Evolutionary conservation across 192 early-diverging fungal genomes (phyloP), one percentile per base, ranked within the genome.

Genomic region (Spizellomyces punctatus): DNA sequence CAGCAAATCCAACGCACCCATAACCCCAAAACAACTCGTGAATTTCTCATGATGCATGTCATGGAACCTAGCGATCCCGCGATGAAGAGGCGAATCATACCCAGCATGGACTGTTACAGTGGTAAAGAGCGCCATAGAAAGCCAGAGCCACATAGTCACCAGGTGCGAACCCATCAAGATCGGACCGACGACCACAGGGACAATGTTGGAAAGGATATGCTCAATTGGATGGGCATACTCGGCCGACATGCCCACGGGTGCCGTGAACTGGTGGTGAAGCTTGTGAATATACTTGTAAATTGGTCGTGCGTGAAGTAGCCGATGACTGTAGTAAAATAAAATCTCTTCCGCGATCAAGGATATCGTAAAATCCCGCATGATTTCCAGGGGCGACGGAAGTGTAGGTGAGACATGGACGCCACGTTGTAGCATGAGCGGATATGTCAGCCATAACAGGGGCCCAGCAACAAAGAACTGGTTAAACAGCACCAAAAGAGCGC

Each of bases 281-380:
- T 98, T 98, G 89, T 98, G 96, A 66, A 98, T 91, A 66, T 84
- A 77, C 70, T 93, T 92, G 82, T 98, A 98, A 68, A 96, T 79
- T 45, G 88, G 85, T 5, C 91, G 90, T 75, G 89, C 92, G 85
- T 98, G 96, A 61, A 98, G 84, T 56, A 87, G 79, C 44, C 94
- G 90, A 82, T 98, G 96, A 21, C 88, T 81, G 85, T 86, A 93
- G 89, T 96, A 95, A 73, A 96, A 94, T 78, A 88, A 94, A n/a
- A 89, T 84, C 71, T 98, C 96, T 77, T 96, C 94, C 60, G 91
- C 79, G 41, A 96, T 65, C 59, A 98, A 87, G 74, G 92, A 97
- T 67, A 92, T 46, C 14, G 76, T 17, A 83, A 81, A 45, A 88
- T 82, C 54, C 62, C 41, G 10, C 19, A 19, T 22, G 46, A 48